Evolutionary conservation across 2,329 filamentous ascomycete genomes (phyloP), one percentile per base, ranked within the genome.

Genomic region (Salinomyces thailandicus): DNA sequence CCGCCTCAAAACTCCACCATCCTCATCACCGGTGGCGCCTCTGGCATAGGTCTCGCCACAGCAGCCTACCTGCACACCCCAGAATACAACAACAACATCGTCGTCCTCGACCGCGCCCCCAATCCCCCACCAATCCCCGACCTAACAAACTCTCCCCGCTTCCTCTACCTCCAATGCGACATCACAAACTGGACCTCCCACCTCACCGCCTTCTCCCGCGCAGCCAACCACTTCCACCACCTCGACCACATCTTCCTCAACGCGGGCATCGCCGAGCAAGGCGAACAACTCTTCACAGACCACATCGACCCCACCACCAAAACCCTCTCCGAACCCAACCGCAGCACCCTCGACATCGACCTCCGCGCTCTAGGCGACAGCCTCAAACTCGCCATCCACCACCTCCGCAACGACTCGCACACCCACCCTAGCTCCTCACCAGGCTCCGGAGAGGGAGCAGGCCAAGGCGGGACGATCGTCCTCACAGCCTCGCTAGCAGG

Each of bases 211-310:
- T 71, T 70, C 46, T 58, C 61, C 41, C 50, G 51, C 5, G 63
- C 59, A 2, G 48, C 62, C 35, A 34, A 50, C 5, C 59, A 59
- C 18, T 69, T 69, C 48, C 60, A 61, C 5, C 52, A 56, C 7
- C 62, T 70, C 28, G 63, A 67, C 36, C 54, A 53, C 26, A 65
- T 70, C 11, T 71, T 67, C 43, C 62, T 69, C 31, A 70, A 70
- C 35, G 67, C 67, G 4, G 67, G 67, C 0, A 63, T 70, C 16
- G 58, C 62, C 18, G 67, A 71, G 43, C 58, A 64, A 33, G 56
- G 57, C 27, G 66, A 70, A 31, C 66, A 69, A 42, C 68, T 71
- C 51, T 71, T 69, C 55, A 62, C 57, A 4, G 64, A 68, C 34
- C 55, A 61, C 6, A 33, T 63, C 4, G 65, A 69, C 34, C n/a